These are phyloP conservation scores for Colletotrichum endophyticum DNA, from an alignment of 2,329 filamentous ascomycete species.

Conservation along the genomic window DNA sequence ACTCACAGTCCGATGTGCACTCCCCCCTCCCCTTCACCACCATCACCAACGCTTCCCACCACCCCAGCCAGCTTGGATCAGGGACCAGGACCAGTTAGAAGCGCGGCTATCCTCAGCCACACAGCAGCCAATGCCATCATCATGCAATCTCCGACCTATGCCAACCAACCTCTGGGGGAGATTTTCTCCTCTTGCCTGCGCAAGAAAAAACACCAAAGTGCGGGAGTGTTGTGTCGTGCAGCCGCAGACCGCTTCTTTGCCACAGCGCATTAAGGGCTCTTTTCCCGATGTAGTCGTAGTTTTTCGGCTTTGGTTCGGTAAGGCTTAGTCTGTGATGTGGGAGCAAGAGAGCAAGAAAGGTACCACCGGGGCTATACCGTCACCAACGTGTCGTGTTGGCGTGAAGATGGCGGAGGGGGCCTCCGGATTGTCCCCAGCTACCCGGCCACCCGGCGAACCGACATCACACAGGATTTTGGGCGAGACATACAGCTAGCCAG, in stretches of 20 bases:
- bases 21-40: neutral
- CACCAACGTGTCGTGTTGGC: neutral
- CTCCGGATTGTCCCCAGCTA: neutral
- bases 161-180: neutral
- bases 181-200: neutral
- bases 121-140: neutral
- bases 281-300: neutral
- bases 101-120: neutral
- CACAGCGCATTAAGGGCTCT: neutral
- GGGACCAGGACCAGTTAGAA: neutral
- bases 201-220: neutral
- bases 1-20: neutral
- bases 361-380: neutral
- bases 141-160: neutral
- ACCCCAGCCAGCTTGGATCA: neutral
- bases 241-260: constrained; percentile 15
- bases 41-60: neutral
- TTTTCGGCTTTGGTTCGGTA: neutral
- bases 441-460: neutral
- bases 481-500: neutral
- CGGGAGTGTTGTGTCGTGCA: neutral
- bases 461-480: neutral
- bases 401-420: neutral
- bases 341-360: neutral
- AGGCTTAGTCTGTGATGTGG: neutral